phyloP scores from a whole-genome alignment of 106 monocot species.

The Dendrobium huoshanense region DNA sequence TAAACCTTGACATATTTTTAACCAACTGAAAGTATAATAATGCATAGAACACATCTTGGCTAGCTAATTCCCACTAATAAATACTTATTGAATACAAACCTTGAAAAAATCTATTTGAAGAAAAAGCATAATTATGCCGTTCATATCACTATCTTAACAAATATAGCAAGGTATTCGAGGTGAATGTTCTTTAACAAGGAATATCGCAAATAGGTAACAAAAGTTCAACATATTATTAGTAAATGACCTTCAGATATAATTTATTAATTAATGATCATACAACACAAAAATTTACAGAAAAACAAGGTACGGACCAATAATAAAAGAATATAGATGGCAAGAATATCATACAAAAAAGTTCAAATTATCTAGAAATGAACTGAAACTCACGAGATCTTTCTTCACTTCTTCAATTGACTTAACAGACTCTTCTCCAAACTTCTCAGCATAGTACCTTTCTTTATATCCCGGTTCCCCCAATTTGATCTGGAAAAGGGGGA shows the following conservation, averaged over 20 bases:
- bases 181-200: too few species aligned
- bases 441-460: slow-evolving; percentile 83
- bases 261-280: slow-evolving; percentile 1
- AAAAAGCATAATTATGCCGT: too few species aligned
- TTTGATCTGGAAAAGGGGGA: slow-evolving; percentile 51
- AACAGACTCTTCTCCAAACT: slow-evolving; percentile 45
- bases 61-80: neutral
- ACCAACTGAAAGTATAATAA: neutral
- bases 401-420: slow-evolving; percentile 49
- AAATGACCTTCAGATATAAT: neutral
- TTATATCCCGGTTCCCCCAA: slow-evolving; percentile 96
- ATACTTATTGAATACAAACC: too few species aligned
- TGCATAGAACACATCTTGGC: neutral
- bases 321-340: neutral
- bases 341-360: slow-evolving; percentile 1
- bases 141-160: too few species aligned
- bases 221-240: neutral
- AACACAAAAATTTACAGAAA: neutral
- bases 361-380: neutral
- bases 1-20: neutral
- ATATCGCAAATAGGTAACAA: neutral
- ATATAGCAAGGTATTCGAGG: too few species aligned
- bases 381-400: slow-evolving; percentile 67
- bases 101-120: too few species aligned
- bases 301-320: neutral